Base-by-base conservation (phyloP, 306 rosid genomes). In the Dalbergia oliveri region DNA sequence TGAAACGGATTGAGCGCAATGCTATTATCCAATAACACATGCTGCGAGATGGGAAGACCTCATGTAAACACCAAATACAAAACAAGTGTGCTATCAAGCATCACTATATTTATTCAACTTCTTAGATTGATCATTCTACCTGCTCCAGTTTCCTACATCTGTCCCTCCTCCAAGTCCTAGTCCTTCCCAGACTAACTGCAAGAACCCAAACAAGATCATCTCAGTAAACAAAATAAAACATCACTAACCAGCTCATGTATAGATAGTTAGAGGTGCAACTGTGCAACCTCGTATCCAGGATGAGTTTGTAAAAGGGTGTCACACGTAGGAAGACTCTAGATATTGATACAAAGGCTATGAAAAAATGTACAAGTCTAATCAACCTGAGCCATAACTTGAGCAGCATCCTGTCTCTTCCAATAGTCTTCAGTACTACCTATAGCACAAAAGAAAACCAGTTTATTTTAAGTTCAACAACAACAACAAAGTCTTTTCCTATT, bases 381-480 rank as follows among this genome's bases (percentile, higher is more conserved):
- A 84, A 92, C 98, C 91, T 87, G 89, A 83, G 98, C 94, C 80
- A 95, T 76, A 71, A 89, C 98, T 77, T 79, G 85, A 75, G 99
- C 98, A 62, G 99, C 98, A 88, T 95, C 99, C 86, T 84, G 89
- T 88, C 99, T 90, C 81, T 90, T 91, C 99, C 99, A 95, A 75
- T 90, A 91, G 58, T 95, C 98, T 72, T 93, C 97, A n/a, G 99
- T 95, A 79, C 99, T 95, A 39, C 99, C 99, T 94, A 72, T 59
- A 84, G 50, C 86, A 73, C 14, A 83, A 66, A 33, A 56, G 69
- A 80, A 68, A 60, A 68, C 19, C 57, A 66, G 35, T 54, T 41
- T 34, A 23, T 12, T 69, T 49, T 41, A 76, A 79, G 56, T 50
- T 80, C 8, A 34, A 26, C 31, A 26, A 70, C 11, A 54, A 54